Evolutionary conservation across 2,329 filamentous ascomycete species (phyloP).

Genomic region (Colletotrichum graminicola): DNA sequence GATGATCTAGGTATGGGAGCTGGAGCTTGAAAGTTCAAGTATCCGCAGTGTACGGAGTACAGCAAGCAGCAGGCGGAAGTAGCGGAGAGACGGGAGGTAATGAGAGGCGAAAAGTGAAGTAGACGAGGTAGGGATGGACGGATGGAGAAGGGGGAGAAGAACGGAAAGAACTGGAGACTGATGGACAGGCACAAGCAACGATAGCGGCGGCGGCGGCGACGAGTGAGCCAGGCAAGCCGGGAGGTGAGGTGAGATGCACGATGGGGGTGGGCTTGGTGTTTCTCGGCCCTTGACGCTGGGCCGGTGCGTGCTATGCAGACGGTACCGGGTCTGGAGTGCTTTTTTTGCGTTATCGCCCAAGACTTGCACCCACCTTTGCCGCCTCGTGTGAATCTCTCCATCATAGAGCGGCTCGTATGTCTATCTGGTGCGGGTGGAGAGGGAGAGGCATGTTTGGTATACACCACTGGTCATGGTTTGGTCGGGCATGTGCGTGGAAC

Average conservation of each 20-base stretch:
- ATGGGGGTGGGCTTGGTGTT: constrained; percentile 23
- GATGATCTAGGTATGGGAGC: constrained; percentile 29
- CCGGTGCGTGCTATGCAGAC: neutral
- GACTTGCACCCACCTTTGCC: neutral
- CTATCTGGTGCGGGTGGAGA: neutral
- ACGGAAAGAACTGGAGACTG: constrained; percentile 24
- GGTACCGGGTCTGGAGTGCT: constrained; percentile 8
- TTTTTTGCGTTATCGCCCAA: constrained; percentile 21
- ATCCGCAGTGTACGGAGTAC: no score
- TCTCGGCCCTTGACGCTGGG: constrained; percentile 9
- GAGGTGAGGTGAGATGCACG: constrained; percentile 14
- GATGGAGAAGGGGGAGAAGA: constrained; percentile 2
- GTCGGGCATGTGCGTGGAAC: neutral
- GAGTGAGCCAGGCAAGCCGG: constrained; percentile 7
- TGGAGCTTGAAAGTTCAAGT: constrained; percentile 19
- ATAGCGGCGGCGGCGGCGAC: neutral
- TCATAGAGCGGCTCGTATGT: neutral
- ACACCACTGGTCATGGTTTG: neutral
- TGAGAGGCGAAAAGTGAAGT: constrained; percentile 27
- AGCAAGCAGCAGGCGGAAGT: constrained; percentile 33
- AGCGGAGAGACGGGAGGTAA: constrained; percentile 36
- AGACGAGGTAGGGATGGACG: neutral
- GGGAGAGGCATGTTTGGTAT: neutral
- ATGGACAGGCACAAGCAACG: neutral
- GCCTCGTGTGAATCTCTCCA: no score